A percentile compares a stretch with the other conserved stretches of the same genome.
Evolutionary conservation across 805 yeast genomes (phyloP).

Genomic region (Candida ficus): DNA sequence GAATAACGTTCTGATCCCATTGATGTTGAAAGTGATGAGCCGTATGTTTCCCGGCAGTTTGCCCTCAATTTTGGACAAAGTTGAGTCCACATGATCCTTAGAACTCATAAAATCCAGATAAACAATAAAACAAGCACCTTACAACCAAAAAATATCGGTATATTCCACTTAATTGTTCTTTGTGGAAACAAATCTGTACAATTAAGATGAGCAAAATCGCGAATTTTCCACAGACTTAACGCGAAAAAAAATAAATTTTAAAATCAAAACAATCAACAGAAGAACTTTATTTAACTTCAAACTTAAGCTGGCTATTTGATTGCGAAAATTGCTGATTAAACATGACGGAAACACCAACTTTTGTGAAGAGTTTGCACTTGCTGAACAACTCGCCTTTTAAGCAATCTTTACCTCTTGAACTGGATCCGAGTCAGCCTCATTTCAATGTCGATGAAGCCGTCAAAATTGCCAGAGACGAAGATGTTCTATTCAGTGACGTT

Average conservation of each 20-base stretch:
- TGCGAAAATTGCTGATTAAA: background rate
- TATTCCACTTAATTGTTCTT: too few species aligned
- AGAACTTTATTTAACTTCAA: background rate
- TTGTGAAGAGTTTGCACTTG: conserved; percentile 8
- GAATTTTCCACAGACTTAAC: background rate
- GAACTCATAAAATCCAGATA: background rate
- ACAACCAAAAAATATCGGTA: too few species aligned
- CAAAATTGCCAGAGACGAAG: conserved; percentile 1
- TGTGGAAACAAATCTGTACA: too few species aligned
- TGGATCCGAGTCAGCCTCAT: conserved; percentile 1
- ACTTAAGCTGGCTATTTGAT: too few species aligned
- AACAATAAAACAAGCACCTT: background rate
- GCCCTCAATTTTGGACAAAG: background rate
- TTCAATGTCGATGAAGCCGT: conserved; percentile 9
- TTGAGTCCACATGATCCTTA: background rate
- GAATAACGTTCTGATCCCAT: conserved; percentile 75
- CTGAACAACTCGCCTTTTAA: conserved; percentile 19
- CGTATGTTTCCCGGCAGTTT: conserved; percentile 1
- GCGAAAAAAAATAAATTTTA: background rate
- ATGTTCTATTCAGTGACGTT: conserved; percentile 13
- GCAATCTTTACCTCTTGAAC: conserved; percentile 11
- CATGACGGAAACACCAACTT: conserved; percentile 5
- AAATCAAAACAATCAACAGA: background rate
- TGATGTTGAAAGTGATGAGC: conserved; percentile 68
- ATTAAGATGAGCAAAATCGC: background rate